Conservation (phyloP, 2,329 filamentous ascomycete species). For the Stachybotrys echinatus region DNA sequence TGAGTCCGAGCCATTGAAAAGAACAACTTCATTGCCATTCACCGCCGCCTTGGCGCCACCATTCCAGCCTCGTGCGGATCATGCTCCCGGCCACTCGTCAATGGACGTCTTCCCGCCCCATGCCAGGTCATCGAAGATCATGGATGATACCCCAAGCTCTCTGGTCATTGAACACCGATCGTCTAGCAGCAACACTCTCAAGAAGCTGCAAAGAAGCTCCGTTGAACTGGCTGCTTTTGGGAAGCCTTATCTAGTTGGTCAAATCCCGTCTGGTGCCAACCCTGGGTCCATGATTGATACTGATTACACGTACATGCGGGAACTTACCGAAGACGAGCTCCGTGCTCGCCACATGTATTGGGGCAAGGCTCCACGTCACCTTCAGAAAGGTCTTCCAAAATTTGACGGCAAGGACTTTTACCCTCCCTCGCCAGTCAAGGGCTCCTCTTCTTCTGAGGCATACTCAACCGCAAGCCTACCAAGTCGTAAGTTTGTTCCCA, state of each 20-base stretch:
- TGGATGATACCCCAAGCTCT: too few relatives aligned
- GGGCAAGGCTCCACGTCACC: constrained; percentile 48
- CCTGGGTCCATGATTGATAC: constrained; percentile 33
- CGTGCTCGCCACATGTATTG: constrained; percentile 57
- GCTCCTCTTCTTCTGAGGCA: constrained; percentile 10
- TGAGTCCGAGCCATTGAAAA: constrained; percentile 20
- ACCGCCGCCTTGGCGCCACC: constrained; percentile 43
- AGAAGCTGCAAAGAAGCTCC: neutral
- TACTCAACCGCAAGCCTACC: constrained; percentile 1
- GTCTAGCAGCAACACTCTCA: neutral
- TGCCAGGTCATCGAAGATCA: too few relatives aligned
- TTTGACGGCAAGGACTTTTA: constrained; percentile 64
- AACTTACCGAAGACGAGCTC: constrained; percentile 54
- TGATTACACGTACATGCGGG: constrained; percentile 50
- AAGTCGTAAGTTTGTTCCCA: neutral
- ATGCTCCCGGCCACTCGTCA: too few relatives aligned
- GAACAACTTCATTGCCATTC: constrained; percentile 33
- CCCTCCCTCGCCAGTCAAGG: constrained; percentile 47
- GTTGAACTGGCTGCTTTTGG: neutral
- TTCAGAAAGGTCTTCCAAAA: constrained; percentile 50
- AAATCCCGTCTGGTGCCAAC: constrained; percentile 38
- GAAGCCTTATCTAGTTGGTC: constrained; percentile 50
- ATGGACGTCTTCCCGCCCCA: too few relatives aligned
- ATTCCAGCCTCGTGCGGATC: constrained; percentile 36
- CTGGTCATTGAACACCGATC: too few relatives aligned